phyloP scores from a whole-genome alignment of 2,329 filamentous ascomycete species.

The Blastomyces gilchristii region DNA sequence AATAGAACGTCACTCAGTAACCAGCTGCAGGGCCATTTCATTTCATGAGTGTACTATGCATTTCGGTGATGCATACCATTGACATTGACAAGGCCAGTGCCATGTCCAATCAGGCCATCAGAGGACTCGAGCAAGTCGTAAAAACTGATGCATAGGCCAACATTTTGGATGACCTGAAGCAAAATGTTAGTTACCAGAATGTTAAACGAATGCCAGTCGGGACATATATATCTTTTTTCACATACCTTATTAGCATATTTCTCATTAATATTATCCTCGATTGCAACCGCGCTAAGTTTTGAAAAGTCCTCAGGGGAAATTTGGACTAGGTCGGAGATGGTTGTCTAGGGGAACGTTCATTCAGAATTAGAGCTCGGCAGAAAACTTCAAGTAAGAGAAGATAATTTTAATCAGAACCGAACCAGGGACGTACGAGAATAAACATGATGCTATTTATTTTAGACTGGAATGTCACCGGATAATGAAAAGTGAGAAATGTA shows the following conservation, averaged over 20 bases:
- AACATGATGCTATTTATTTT: constrained; percentile 34
- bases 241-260: constrained; percentile 88
- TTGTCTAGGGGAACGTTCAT: constrained; percentile 51
- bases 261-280: constrained; percentile 92
- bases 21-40: background rate
- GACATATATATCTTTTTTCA: background rate
- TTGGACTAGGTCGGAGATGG: constrained; percentile 87
- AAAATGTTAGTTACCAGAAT: background rate
- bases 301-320: constrained; percentile 82
- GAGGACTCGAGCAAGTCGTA: constrained; percentile 85
- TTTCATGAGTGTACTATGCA: background rate
- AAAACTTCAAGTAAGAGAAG: background rate
- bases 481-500: constrained; percentile 3
- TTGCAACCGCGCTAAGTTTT: constrained; percentile 66
- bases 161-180: constrained; percentile 69
- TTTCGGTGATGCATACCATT: constrained; percentile 53
- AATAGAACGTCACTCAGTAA: background rate
- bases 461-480: constrained; percentile 4
- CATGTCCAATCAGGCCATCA: constrained; percentile 88
- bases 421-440: constrained; percentile 36
- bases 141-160: constrained; percentile 86
- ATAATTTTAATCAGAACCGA: background rate
- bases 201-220: background rate
- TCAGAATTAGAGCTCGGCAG: background rate
- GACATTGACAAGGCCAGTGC: constrained; percentile 83